A percentile compares a stretch with the other conserved stretches of the same genome.
Conservation (phyloP, 805 yeast genomes). For the Candida ponderosae region DNA sequence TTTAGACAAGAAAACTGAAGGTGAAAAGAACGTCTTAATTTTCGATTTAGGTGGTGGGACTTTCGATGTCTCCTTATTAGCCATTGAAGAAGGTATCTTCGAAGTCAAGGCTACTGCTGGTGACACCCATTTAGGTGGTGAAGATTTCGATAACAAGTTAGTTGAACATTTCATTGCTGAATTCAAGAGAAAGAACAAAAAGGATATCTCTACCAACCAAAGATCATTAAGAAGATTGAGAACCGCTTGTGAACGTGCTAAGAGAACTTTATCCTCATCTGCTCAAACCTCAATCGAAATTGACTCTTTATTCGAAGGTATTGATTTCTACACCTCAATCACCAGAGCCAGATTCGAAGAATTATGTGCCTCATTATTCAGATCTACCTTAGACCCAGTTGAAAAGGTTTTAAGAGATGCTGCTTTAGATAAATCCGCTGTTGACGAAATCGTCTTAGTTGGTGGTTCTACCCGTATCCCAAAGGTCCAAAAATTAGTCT, state of each 20-base stretch:
- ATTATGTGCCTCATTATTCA: slow-evolving; percentile 87
- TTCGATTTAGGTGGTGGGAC: slow-evolving; percentile 98
- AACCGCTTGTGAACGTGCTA: slow-evolving; percentile 98
- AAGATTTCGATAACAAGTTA: slow-evolving; percentile 93
- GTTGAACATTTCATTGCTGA: slow-evolving; percentile 89
- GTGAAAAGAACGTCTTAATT: slow-evolving; percentile 82
- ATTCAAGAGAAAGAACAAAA: slow-evolving; percentile 96
- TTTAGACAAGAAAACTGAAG: slow-evolving; percentile 67
- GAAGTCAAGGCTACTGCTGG: slow-evolving; percentile 84
- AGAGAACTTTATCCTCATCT: slow-evolving; percentile 95
- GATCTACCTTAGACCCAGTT: slow-evolving; percentile 90
- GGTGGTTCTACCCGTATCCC: slow-evolving; percentile 99
- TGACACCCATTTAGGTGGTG: slow-evolving; percentile 83
- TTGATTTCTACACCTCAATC: slow-evolving; percentile 91
- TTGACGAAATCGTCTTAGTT: slow-evolving; percentile 88
- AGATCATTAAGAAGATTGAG: slow-evolving; percentile 97
- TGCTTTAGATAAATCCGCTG: slow-evolving; percentile 81
- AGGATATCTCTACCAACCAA: slow-evolving; percentile 85
- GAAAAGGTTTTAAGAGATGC: slow-evolving; percentile 91
- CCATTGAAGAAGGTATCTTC: slow-evolving; percentile 94
- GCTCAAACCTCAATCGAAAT: slow-evolving; percentile 94
- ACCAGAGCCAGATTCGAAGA: slow-evolving; percentile 98
- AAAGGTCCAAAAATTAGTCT: slow-evolving; percentile 89
- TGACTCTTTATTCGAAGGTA: slow-evolving; percentile 91
- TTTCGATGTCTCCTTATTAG: slow-evolving; percentile 87